Conservation (phyloP, 2,329 filamentous ascomycete genomes). For the Madurella fahalii region DNA sequence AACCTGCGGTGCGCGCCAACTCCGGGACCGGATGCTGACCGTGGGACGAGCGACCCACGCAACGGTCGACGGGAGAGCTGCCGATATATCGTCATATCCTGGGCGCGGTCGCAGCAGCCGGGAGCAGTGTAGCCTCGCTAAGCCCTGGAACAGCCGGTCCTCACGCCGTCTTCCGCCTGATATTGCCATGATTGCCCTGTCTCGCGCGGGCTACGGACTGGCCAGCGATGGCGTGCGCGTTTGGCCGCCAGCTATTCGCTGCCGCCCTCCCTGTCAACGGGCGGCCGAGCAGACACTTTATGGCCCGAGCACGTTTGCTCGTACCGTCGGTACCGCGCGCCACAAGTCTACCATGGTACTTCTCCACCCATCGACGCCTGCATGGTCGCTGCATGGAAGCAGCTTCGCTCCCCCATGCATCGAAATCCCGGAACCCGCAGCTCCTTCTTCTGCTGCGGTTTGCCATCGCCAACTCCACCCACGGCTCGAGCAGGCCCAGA, state of each 20-base stretch:
- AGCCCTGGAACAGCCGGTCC: constrained; percentile 9
- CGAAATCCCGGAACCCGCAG: constrained; percentile 21
- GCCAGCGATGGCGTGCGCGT: constrained; percentile 13
- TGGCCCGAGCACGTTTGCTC: constrained; percentile 6
- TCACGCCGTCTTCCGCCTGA: constrained; percentile 11
- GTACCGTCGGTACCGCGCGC: constrained; percentile 1
- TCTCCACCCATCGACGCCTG: constrained; percentile 10
- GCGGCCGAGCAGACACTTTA: constrained; percentile 8
- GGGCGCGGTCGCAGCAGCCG: constrained; percentile 6
- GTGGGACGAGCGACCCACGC: neutral
- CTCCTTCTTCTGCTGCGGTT: constrained; percentile 15
- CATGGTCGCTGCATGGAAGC: constrained; percentile 24
- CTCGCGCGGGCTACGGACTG: neutral
- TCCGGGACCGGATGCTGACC: neutral
- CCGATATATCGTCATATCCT: constrained; percentile 8
- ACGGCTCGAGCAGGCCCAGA: constrained; percentile 22
- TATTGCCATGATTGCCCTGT: constrained; percentile 7
- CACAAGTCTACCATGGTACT: neutral
- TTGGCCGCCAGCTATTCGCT: constrained; percentile 13
- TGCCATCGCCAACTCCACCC: constrained; percentile 18
- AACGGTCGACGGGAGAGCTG: neutral
- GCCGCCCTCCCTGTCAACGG: constrained; percentile 6
- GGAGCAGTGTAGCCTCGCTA: constrained; percentile 17
- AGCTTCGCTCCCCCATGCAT: constrained; percentile 19
- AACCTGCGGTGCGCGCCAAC: neutral